Conservation (phyloP, 495 filamentous ascomycete species). For the Penicillium atrosanguineum region DNA sequence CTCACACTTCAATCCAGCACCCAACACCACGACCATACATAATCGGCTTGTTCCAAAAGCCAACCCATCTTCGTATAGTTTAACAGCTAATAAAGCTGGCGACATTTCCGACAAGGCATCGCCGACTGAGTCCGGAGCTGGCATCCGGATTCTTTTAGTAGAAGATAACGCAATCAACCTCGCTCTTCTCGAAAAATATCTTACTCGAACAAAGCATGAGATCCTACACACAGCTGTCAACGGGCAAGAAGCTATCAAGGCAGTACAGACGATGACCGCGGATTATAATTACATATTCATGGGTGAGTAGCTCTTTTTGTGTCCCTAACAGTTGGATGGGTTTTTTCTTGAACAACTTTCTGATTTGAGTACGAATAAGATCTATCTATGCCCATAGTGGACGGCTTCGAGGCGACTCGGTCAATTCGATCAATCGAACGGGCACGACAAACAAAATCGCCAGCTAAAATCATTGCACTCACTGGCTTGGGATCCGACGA, state of each 20-base stretch:
- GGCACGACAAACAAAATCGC: conserved; percentile 33
- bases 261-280: conserved; percentile 11
- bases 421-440: conserved; percentile 43
- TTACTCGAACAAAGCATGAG: conserved; percentile 32
- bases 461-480: conserved; percentile 55
- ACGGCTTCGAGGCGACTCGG: conserved; percentile 57
- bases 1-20: no score
- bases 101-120: no score
- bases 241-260: conserved; percentile 36
- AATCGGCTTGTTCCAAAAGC: no score
- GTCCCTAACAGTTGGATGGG: no score
- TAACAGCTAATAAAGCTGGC: no score
- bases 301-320: conserved; percentile 19
- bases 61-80: no score
- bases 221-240: conserved; percentile 33
- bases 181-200: conserved; percentile 50
- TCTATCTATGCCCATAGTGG: conserved; percentile 64
- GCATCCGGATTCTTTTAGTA: conserved; percentile 50
- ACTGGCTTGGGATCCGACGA: conserved; percentile 55
- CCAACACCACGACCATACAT: no score
- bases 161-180: conserved; percentile 68
- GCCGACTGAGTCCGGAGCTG: background rate
- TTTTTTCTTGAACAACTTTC: no score
- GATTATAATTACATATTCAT: conserved; percentile 42
- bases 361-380: conserved; percentile 31